Evolutionary conservation across 805 yeast genomes (phyloP).

Genomic region (Danielia reshetovae): DNA sequence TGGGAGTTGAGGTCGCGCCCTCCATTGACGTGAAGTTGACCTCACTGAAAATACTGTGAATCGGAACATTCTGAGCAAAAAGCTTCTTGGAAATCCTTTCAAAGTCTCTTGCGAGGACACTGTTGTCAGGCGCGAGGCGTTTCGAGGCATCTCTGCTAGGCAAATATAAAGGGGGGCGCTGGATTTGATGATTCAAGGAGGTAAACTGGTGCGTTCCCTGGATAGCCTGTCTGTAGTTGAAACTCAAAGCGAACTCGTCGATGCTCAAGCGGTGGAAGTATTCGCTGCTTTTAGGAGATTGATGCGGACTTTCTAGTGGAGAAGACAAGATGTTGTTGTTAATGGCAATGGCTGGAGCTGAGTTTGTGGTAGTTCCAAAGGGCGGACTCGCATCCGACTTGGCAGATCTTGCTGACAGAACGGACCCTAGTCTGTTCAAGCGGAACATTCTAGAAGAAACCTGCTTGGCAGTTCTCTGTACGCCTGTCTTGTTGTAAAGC

Average conservation of each 20-base stretch:
- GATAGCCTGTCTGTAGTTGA: constrained; percentile 6
- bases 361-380: not conserved
- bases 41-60: constrained; percentile 8
- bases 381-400: not conserved
- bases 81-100: constrained; percentile 5
- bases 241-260: constrained; percentile 10
- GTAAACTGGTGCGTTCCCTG: constrained; percentile 10
- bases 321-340: not conserved
- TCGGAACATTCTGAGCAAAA: constrained; percentile 6
- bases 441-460: constrained; percentile 18
- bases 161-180: not conserved
- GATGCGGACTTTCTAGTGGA: not conserved
- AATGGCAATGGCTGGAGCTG: not conserved
- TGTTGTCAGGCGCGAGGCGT: constrained; percentile 5
- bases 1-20: constrained; percentile 10
- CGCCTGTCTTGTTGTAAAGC: constrained; percentile 34
- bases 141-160: not conserved
- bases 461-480: constrained; percentile 35
- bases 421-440: constrained; percentile 4
- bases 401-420: not conserved
- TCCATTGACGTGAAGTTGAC: constrained; percentile 8
- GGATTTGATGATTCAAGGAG: constrained; percentile 1
- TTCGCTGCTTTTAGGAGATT: not conserved
- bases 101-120: constrained; percentile 6
- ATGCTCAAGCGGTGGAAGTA: constrained; percentile 1